Conservation (phyloP, 371 early-diverging fungal species). For the Batrachochytrium dendrobatidis region DNA sequence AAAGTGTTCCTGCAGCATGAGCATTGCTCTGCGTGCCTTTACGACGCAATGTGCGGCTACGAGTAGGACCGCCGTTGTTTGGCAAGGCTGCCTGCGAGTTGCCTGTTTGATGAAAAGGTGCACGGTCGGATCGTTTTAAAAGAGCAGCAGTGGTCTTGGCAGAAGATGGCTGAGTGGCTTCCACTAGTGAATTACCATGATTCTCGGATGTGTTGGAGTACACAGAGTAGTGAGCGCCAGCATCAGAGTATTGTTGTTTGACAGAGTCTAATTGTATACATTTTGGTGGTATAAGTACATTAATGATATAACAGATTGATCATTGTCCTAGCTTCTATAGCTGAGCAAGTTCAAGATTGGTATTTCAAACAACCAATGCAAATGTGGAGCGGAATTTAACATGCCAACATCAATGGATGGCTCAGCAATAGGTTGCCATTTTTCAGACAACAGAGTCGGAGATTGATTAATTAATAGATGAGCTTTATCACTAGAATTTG, state of each 20-base stretch:
- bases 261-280: too few species aligned
- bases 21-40: not conserved
- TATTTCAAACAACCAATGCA: too few species aligned
- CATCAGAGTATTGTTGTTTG: too few species aligned
- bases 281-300: too few species aligned
- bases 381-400: not conserved
- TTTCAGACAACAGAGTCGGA: too few species aligned
- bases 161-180: not conserved
- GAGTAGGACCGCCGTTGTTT: conserved; percentile 2
- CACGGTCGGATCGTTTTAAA: not conserved
- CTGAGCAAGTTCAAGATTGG: too few species aligned
- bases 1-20: not conserved
- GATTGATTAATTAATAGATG: not conserved
- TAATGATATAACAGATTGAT: too few species aligned
- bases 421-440: not conserved
- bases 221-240: too few species aligned
- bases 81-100: not conserved
- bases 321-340: too few species aligned
- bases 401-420: not conserved
- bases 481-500: not conserved
- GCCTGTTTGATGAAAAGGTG: not conserved
- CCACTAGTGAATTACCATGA: too few species aligned
- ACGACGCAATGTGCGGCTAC: not conserved
- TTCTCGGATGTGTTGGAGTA: too few species aligned
- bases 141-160: not conserved